Conservation (phyloP, 2,329 filamentous ascomycete genomes). For the Zymoseptoria passerinii region DNA sequence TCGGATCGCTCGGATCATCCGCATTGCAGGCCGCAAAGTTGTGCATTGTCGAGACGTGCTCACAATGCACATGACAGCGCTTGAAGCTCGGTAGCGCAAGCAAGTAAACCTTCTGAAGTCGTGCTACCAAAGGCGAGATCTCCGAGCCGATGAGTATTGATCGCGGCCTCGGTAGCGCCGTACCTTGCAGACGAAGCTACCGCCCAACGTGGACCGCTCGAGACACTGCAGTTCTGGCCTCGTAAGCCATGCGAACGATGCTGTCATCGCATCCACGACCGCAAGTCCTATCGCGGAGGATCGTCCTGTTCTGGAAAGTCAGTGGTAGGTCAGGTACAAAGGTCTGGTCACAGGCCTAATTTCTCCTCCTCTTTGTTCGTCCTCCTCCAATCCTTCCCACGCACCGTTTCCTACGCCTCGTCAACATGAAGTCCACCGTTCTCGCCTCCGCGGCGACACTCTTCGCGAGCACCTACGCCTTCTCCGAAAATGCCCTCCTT, state of each 20-base stretch:
- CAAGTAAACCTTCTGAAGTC: neutral
- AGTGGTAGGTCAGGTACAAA: neutral
- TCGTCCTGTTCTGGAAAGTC: neutral
- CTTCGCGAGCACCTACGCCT: slow-evolving; percentile 7
- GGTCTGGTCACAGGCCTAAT: neutral
- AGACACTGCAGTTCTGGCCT: neutral
- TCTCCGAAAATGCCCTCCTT: slow-evolving; percentile 8
- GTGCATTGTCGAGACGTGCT: neutral
- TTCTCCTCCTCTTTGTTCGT: neutral
- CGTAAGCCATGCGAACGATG: neutral
- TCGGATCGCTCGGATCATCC: neutral
- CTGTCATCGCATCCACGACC: neutral
- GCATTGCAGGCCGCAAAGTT: neutral
- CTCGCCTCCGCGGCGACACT: slow-evolving; percentile 1
- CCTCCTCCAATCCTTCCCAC: neutral
- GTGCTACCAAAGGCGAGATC: neutral
- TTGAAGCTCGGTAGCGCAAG: neutral
- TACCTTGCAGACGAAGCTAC: neutral
- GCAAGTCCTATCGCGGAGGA: neutral
- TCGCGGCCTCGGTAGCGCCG: neutral
- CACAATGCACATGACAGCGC: neutral
- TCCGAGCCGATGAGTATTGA: neutral
- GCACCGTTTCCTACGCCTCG: neutral
- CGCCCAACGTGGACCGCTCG: neutral
- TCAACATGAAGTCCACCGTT: slow-evolving; percentile 6